Evolutionary conservation across 2,329 filamentous ascomycete species (phyloP).

Genomic region (Cladosporium sp.): DNA sequence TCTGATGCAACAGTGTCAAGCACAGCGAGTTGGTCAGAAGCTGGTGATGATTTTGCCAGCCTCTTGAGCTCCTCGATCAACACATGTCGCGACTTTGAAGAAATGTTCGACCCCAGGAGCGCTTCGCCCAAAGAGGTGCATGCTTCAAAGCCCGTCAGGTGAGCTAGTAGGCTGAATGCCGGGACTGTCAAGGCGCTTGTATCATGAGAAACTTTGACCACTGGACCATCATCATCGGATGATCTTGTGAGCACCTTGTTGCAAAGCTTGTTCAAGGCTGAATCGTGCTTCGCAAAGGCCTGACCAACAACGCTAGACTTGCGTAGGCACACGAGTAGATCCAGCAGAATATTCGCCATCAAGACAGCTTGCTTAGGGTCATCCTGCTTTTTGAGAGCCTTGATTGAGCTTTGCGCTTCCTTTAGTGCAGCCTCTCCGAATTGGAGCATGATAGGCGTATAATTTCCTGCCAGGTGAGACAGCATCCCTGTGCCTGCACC

Average conservation of each 20-base stretch:
- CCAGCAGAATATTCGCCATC: neutral
- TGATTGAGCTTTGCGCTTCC: constrained; percentile 1
- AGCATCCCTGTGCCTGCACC: constrained; percentile 1
- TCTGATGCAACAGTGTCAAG: neutral
- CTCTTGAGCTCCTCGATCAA: constrained; percentile 6
- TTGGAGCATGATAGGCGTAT: neutral
- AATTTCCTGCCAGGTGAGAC: neutral
- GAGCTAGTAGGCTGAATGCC: constrained; percentile 7
- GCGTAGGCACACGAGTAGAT: constrained; percentile 5
- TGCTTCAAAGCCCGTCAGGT: constrained; percentile 4
- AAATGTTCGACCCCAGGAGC: neutral
- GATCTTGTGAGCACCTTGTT: neutral
- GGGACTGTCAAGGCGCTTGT: neutral
- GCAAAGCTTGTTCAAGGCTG: neutral
- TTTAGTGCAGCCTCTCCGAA: constrained; percentile 1
- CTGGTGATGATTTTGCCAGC: neutral
- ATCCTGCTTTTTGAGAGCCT: constrained; percentile 6
- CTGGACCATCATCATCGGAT: neutral
- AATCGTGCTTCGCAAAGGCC: neutral
- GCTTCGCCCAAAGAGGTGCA: constrained; percentile 6
- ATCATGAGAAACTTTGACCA: neutral
- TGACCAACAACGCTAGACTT: neutral
- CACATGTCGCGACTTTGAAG: neutral
- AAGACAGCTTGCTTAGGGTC: neutral
- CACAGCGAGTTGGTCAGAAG: neutral